A percentile compares a stretch with the other conserved stretches of the same genome.
Evolutionary conservation across 2,329 filamentous ascomycete genomes (phyloP).

Genomic region (Berkeleyomyces basicola): DNA sequence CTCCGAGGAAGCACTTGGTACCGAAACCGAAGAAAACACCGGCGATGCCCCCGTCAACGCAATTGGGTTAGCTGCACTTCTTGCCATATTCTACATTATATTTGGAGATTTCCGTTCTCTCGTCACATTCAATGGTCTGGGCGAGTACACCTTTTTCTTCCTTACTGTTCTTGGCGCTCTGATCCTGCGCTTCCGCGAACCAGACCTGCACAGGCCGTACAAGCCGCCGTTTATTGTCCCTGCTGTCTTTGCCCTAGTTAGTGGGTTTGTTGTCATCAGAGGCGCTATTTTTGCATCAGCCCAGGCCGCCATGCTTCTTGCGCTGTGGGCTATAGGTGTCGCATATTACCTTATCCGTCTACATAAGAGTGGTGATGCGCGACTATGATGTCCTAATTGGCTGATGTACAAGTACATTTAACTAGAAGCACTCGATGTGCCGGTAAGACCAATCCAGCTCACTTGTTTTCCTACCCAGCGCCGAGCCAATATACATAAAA

Average conservation of each 20-base stretch:
- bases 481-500: too few relatives aligned
- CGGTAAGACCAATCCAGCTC: background rate
- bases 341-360: conserved; percentile 22
- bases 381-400: background rate
- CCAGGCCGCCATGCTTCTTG: conserved; percentile 35
- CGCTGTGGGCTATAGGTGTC: conserved; percentile 32
- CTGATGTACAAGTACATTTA: background rate
- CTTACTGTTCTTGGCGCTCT: conserved; percentile 42
- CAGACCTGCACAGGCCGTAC: conserved; percentile 37
- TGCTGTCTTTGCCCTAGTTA: conserved; percentile 36
- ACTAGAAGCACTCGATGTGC: background rate
- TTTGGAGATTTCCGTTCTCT: conserved; percentile 44
- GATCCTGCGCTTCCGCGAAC: conserved; percentile 39
- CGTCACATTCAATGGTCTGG: conserved; percentile 41
- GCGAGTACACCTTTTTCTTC: conserved; percentile 48
- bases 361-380: conserved; percentile 16
- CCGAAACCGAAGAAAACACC: conserved; percentile 11
- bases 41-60: conserved; percentile 39
- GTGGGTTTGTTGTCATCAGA: conserved; percentile 41
- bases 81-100: conserved; percentile 40
- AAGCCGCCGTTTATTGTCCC: conserved; percentile 35
- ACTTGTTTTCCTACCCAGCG: too few relatives aligned
- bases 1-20: conserved; percentile 6
- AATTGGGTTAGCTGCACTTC: conserved; percentile 30
- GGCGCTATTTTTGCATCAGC: conserved; percentile 42